Conservation (phyloP, 495 filamentous ascomycete species). For the Lophiotrema nucula region DNA sequence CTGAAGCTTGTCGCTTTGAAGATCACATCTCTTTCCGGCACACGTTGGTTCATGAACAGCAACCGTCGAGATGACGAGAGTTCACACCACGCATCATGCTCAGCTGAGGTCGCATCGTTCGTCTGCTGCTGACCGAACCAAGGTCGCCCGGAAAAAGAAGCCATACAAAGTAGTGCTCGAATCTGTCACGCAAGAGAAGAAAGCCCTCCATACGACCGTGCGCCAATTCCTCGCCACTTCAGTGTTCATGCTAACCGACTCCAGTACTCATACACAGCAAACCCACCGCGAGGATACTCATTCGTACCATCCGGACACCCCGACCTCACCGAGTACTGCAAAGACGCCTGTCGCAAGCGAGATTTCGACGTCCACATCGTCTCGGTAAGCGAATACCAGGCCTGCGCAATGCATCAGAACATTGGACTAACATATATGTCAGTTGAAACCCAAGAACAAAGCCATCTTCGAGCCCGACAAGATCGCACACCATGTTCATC, state of each 20-base stretch:
- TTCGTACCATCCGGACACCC: constrained; percentile 84
- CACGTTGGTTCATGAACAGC: not conserved
- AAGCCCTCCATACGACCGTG: constrained; percentile 58
- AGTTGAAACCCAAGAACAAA: too few relatives aligned
- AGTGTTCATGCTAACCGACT: too few relatives aligned
- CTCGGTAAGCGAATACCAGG: constrained; percentile 55
- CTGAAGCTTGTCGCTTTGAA: too few relatives aligned
- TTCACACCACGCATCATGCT: not conserved
- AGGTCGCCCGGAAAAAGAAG: constrained; percentile 38
- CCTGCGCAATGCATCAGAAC: not conserved
- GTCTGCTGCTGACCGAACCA: not conserved
- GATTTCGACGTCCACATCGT: constrained; percentile 73
- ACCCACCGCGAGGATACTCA: constrained; percentile 70
- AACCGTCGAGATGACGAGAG: not conserved
- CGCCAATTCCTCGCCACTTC: constrained; percentile 34
- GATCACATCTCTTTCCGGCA: too few relatives aligned
- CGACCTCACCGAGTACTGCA: constrained; percentile 70
- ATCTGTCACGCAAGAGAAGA: constrained; percentile 58
- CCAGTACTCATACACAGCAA: constrained; percentile 36
- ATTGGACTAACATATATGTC: too few relatives aligned
- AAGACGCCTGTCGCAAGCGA: constrained; percentile 70
- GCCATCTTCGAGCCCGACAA: constrained; percentile 44
- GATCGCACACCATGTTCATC: constrained; percentile 66
- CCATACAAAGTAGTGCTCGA: constrained; percentile 60
- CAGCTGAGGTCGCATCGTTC: not conserved